Evolutionary conservation across 495 filamentous ascomycete species (phyloP).

Genomic region (Pseudoneurospora amorphoporcata): DNA sequence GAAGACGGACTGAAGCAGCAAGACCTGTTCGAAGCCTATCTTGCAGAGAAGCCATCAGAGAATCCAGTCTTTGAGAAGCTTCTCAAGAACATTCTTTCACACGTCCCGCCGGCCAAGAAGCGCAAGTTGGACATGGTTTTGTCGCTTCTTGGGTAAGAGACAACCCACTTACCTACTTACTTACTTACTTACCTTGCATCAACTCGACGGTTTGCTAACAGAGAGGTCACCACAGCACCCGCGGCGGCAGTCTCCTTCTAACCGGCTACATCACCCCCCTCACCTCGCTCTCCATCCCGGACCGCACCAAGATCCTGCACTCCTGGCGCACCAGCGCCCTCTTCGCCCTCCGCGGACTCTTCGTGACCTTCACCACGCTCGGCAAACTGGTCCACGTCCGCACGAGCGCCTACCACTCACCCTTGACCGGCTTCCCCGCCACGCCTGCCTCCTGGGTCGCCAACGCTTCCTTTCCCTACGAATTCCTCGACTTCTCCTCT

Average conservation of each 20-base stretch:
- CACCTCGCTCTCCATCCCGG: slow-evolving; percentile 48
- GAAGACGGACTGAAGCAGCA: slow-evolving; percentile 3
- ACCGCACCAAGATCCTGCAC: slow-evolving; percentile 51
- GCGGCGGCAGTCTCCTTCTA: slow-evolving; percentile 52
- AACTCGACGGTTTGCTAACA: slow-evolving; percentile 4
- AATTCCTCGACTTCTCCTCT: slow-evolving; percentile 40
- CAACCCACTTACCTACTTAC: no score
- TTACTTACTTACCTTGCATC: neutral
- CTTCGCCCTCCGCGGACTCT: slow-evolving; percentile 44
- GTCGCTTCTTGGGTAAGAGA: slow-evolving; percentile 21
- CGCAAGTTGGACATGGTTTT: slow-evolving; percentile 19
- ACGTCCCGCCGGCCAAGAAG: slow-evolving; percentile 17
- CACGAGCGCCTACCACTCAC: slow-evolving; percentile 44
- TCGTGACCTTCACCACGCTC: slow-evolving; percentile 45
- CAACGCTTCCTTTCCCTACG: slow-evolving; percentile 30
- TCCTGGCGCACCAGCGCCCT: slow-evolving; percentile 50
- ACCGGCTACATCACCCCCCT: slow-evolving; percentile 56
- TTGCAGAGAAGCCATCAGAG: slow-evolving; percentile 18
- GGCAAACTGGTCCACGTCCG: slow-evolving; percentile 49
- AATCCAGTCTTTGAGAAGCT: slow-evolving; percentile 17
- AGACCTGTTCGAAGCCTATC: slow-evolving; percentile 24
- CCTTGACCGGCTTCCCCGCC: slow-evolving; percentile 52
- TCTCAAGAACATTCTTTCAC: slow-evolving; percentile 15
- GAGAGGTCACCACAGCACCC: slow-evolving; percentile 41
- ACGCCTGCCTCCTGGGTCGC: slow-evolving; percentile 51